Evolutionary conservation across 2,329 filamentous ascomycete genomes (phyloP).

Genomic region (Metarhizium album): DNA sequence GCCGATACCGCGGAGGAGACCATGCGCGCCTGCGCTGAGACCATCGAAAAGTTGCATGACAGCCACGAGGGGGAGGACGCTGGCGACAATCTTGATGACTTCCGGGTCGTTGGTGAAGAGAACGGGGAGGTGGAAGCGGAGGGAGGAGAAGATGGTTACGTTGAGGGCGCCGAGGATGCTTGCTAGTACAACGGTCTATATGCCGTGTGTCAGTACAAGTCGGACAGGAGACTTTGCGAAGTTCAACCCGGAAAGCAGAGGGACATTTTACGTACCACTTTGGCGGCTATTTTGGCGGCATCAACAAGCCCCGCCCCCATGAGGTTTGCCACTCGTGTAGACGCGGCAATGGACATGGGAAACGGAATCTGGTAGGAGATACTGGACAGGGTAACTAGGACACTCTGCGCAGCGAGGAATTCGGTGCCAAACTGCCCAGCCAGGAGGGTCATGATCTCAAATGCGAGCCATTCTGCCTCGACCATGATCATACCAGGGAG

Average conservation of each 20-base stretch:
- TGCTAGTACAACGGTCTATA: constrained; percentile 48
- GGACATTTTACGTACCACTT: constrained; percentile 45
- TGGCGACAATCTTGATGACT: constrained; percentile 57
- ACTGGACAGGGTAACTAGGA: constrained; percentile 66
- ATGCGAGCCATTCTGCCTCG: constrained; percentile 84
- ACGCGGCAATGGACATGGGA: constrained; percentile 77
- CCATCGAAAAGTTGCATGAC: constrained; percentile 87
- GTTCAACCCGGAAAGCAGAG: constrained; percentile 4
- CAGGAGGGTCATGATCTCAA: constrained; percentile 81
- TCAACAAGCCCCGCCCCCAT: constrained; percentile 78
- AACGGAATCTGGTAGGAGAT: constrained; percentile 90
- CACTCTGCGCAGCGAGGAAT: constrained; percentile 77
- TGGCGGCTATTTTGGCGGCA: constrained; percentile 70
- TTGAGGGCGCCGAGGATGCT: constrained; percentile 70
- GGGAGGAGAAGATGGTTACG: constrained; percentile 52
- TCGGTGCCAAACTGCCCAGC: constrained; percentile 70
- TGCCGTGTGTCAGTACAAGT: neutral
- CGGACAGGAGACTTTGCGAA: neutral
- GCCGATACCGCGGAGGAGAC: constrained; percentile 76
- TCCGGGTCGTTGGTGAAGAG: constrained; percentile 68
- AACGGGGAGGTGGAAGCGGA: constrained; percentile 63
- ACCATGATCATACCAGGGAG: constrained; percentile 90
- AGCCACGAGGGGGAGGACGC: constrained; percentile 68
- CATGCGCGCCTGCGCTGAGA: constrained; percentile 68
- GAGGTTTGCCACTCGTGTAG: constrained; percentile 81